Conservation (phyloP, 495 filamentous ascomycete species). For the Lindgomyces ingoldianus region DNA sequence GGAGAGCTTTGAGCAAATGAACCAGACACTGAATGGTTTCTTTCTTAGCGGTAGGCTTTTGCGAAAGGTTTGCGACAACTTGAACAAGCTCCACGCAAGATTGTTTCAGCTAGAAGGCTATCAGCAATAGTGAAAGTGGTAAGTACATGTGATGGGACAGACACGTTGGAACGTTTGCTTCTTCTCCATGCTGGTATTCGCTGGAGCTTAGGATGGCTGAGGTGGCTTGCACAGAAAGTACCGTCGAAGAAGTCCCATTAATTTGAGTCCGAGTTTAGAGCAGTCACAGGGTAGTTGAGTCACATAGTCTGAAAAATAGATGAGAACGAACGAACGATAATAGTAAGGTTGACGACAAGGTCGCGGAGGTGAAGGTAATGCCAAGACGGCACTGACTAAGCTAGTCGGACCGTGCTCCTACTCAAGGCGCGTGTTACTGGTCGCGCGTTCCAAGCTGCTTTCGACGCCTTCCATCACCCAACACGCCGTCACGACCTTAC, state of each 20-base stretch:
- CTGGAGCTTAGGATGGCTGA: neutral
- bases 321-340: too few species aligned
- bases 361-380: too few species aligned
- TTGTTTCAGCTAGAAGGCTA: slow-evolving; percentile 61
- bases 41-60: slow-evolving; percentile 53
- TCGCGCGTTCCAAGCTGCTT: too few species aligned
- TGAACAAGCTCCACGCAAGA: slow-evolving; percentile 78
- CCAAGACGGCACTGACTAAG: neutral
- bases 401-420: neutral
- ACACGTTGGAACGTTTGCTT: slow-evolving; percentile 16
- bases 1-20: slow-evolving; percentile 55
- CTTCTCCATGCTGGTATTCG: slow-evolving; percentile 18
- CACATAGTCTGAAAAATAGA: too few species aligned
- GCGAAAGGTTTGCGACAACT: slow-evolving; percentile 61
- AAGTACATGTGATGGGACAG: neutral
- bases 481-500: neutral
- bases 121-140: neutral
- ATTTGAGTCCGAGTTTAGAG: too few species aligned
- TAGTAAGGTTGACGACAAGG: too few species aligned
- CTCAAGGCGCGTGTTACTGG: neutral
- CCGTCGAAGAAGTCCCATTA: too few species aligned
- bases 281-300: too few species aligned
- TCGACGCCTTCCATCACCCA: neutral
- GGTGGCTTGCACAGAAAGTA: neutral
- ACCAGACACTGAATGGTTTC: slow-evolving; percentile 59